phyloP scores from a whole-genome alignment of 2,329 filamentous ascomycete genomes.

The Calycina herbarum region DNA sequence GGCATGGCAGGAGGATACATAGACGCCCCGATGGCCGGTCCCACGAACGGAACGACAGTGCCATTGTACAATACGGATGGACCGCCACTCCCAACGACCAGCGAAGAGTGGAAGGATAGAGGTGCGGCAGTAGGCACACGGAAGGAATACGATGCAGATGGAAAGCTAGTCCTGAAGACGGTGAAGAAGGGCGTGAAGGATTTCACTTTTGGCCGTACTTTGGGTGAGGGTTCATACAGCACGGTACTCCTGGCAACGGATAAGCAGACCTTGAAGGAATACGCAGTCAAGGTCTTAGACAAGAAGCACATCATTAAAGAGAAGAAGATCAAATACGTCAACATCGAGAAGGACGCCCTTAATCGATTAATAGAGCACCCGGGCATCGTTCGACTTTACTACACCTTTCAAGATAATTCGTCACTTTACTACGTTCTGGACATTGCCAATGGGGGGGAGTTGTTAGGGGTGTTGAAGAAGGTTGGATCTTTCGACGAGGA shows the following conservation, averaged over 20 bases:
- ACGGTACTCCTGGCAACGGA: constrained; percentile 93
- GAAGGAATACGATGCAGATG: constrained; percentile 81
- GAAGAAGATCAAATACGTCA: constrained; percentile 99
- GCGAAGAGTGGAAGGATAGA: constrained; percentile 93
- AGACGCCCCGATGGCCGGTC: constrained; percentile 31
- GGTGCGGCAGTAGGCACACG: constrained; percentile 84
- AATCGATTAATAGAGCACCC: constrained; percentile 96
- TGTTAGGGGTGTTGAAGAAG: constrained; percentile 90
- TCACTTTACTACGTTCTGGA: constrained; percentile 97
- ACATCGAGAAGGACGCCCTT: constrained; percentile 97
- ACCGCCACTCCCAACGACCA: constrained; percentile 58
- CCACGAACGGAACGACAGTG: constrained; percentile 36
- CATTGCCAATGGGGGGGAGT: constrained; percentile 85
- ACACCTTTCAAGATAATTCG: constrained; percentile 96
- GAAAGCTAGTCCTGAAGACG: constrained; percentile 75
- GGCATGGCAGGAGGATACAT: constrained; percentile 61
- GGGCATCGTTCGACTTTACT: constrained; percentile 93
- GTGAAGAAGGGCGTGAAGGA: constrained; percentile 98
- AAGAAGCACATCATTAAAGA: constrained; percentile 99
- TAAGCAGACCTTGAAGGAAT: constrained; percentile 90
- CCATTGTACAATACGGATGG: constrained; percentile 56
- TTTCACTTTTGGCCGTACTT: constrained; percentile 86
- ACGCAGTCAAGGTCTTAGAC: constrained; percentile 96
- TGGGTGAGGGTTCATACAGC: constrained; percentile 97
- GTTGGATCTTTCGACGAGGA: constrained; percentile 93